These are phyloP conservation scores for Coniferiporia weirii DNA, from an alignment of 1,284 basidiomycete species.

Conservation along the genomic window DNA sequence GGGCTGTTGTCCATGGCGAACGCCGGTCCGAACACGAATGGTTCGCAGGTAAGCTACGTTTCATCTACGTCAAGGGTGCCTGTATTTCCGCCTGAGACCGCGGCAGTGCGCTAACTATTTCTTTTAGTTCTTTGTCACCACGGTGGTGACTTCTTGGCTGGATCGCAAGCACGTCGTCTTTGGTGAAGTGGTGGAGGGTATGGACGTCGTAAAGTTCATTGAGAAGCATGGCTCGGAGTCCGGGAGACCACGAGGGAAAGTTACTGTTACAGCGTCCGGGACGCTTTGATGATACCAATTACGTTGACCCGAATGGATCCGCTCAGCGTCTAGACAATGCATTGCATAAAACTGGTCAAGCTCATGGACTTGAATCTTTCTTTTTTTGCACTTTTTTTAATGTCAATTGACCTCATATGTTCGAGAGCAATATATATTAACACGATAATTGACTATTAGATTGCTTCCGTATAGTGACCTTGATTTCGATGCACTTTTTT, in stretches of 20 bases:
- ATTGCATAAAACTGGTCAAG: not conserved
- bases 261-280: conserved; percentile 54
- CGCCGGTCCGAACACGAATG: conserved; percentile 67
- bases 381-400: not conserved
- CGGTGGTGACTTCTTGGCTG: conserved; percentile 65
- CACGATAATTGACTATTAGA: not conserved
- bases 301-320: not conserved
- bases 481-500: no score
- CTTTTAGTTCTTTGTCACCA: conserved; percentile 60
- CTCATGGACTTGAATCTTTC: not conserved
- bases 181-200: conserved; percentile 62
- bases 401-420: not conserved
- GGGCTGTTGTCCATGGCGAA: conserved; percentile 92
- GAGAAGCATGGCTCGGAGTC: conserved; percentile 52
- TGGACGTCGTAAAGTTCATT: conserved; percentile 60
- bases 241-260: conserved; percentile 40
- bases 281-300: conserved; percentile 23
- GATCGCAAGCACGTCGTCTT: conserved; percentile 81
- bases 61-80: not conserved
- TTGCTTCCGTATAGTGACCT: no score
- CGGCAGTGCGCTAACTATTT: not conserved
- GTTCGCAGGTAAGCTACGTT: conserved; percentile 35
- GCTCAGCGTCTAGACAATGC: not conserved
- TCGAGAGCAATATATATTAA: not conserved
- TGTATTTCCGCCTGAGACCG: conserved; percentile 16